Conservation (phyloP, 768 basidiomycete species). For the Tephrocybe sp. region DNA sequence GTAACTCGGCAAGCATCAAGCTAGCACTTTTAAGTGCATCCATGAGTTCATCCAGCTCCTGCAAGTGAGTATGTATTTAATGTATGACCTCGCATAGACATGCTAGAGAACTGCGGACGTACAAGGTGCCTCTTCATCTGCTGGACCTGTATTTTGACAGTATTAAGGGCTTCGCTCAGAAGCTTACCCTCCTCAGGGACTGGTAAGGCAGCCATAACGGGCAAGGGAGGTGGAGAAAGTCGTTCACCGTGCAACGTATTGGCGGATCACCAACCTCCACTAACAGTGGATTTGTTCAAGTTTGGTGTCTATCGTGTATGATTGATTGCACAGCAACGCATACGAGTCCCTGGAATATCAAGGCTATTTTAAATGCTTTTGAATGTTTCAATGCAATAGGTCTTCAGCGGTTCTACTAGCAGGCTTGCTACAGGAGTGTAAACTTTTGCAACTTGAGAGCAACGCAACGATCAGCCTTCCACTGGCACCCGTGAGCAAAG, state of each 20-base stretch:
- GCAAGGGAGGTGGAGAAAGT: slow-evolving; percentile 4
- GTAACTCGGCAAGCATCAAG: slow-evolving; percentile 93
- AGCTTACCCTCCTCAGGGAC: slow-evolving; percentile 77
- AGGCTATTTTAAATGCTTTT: too few species aligned
- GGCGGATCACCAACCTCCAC: neutral
- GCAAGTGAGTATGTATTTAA: slow-evolving; percentile 6
- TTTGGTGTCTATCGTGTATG: neutral
- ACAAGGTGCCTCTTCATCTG: slow-evolving; percentile 95
- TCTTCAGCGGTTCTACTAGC: too few species aligned
- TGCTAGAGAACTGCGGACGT: slow-evolving; percentile 24
- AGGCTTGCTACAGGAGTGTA: too few species aligned
- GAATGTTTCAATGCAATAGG: too few species aligned
- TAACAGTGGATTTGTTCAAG: slow-evolving; percentile 8
- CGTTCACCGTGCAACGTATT: slow-evolving; percentile 9
- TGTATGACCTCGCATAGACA: neutral
- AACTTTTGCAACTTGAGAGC: too few species aligned
- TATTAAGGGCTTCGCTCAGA: slow-evolving; percentile 79
- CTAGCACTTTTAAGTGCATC: slow-evolving; percentile 97
- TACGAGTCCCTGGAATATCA: too few species aligned
- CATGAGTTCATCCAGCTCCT: slow-evolving; percentile 98
- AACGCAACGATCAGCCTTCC: too few species aligned
- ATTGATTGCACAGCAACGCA: too few species aligned
- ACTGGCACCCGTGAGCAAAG: too few species aligned
- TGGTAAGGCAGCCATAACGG: slow-evolving; percentile 30
- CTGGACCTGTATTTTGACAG: slow-evolving; percentile 87